These are phyloP conservation scores for Eutrema heterophyllum DNA, from an alignment of 345 rosid species.

Conservation along the genomic window DNA sequence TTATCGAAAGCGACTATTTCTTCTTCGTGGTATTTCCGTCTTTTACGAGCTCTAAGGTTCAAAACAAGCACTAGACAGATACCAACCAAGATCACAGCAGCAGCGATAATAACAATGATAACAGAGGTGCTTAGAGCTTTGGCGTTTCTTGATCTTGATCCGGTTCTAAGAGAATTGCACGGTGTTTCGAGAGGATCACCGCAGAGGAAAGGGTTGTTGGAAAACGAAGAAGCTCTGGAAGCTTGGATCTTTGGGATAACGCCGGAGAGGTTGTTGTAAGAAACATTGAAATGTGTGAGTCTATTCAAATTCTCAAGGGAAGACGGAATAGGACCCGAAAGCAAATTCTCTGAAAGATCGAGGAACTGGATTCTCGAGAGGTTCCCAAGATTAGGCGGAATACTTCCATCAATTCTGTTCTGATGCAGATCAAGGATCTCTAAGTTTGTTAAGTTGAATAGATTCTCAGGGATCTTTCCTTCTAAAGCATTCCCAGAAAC, in stretches of 20 bases:
- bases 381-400: constrained; percentile 56
- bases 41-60: constrained; percentile 66
- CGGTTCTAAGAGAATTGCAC: constrained; percentile 38
- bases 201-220: constrained; percentile 66
- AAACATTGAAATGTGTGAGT: constrained; percentile 54
- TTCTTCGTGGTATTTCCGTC: constrained; percentile 31
- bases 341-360: constrained; percentile 63
- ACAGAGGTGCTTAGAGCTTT: constrained; percentile 65
- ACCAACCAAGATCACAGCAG: constrained; percentile 72
- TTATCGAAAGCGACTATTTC: constrained; percentile 53
- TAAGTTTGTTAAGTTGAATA: constrained; percentile 64
- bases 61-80: constrained; percentile 69
- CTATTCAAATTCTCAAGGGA: constrained; percentile 51
- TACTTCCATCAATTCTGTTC: constrained; percentile 64
- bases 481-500: constrained; percentile 66
- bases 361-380: constrained; percentile 49
- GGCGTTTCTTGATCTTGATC: constrained; percentile 33
- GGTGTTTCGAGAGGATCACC: constrained; percentile 60
- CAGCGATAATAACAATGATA: constrained; percentile 72
- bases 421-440: constrained; percentile 69
- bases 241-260: constrained; percentile 50
- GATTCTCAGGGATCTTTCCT: constrained; percentile 59
- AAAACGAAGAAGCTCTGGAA: constrained; percentile 63
- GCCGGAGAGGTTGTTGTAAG: constrained; percentile 74
- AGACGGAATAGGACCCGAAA: constrained; percentile 63